phyloP scores from a whole-genome alignment of 345 rosid species.

The Populus tremula region DNA sequence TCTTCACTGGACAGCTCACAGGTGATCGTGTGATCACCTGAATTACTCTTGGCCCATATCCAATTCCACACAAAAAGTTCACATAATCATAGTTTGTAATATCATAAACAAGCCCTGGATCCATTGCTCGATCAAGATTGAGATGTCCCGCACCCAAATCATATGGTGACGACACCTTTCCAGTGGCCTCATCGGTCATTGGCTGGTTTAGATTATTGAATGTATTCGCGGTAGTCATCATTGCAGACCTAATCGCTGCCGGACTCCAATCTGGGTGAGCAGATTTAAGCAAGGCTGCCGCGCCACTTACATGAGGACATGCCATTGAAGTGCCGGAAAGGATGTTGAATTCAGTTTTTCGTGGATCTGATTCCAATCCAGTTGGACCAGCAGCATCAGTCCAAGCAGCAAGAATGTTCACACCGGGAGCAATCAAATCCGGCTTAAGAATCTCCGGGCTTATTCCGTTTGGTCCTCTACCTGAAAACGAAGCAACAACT shows the following conservation, averaged over 20 bases:
- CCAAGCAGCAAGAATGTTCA: slow-evolving; percentile 90
- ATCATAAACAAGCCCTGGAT: slow-evolving; percentile 76
- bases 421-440: slow-evolving; percentile 84
- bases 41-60: slow-evolving; percentile 59
- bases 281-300: slow-evolving; percentile 78
- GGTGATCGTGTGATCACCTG: slow-evolving; percentile 69
- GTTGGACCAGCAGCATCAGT: slow-evolving; percentile 71
- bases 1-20: slow-evolving; percentile 50
- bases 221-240: slow-evolving; percentile 80
- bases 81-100: slow-evolving; percentile 58
- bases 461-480: slow-evolving; percentile 68
- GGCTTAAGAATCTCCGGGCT: slow-evolving; percentile 77
- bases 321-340: slow-evolving; percentile 90
- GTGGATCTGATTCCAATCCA: slow-evolving; percentile 55
- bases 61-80: slow-evolving; percentile 62
- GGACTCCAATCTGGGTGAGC: slow-evolving; percentile 81
- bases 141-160: slow-evolving; percentile 72
- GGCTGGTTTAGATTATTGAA: slow-evolving; percentile 53
- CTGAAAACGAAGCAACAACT: slow-evolving; percentile 79
- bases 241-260: slow-evolving; percentile 64
- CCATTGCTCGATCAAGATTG: slow-evolving; percentile 66
- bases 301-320: slow-evolving; percentile 77
- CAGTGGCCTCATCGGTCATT: slow-evolving; percentile 75
- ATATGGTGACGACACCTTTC: slow-evolving; percentile 55
- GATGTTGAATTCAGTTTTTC: slow-evolving; percentile 75